Conservation (phyloP, 352 stramenopile genomes). For the Globisporangium radiosum region DNA sequence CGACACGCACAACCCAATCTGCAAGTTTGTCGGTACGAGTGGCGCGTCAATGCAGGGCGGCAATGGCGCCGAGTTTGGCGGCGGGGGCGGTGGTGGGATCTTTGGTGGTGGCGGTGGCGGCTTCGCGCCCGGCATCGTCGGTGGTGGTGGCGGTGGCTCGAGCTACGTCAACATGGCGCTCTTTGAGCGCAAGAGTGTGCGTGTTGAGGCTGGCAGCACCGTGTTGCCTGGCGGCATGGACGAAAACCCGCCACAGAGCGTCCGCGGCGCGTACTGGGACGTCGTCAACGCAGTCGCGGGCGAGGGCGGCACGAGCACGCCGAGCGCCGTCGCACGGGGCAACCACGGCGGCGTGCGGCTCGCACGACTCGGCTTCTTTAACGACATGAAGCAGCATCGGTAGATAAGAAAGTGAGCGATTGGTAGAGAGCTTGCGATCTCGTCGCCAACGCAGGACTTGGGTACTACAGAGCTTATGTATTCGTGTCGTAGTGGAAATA, state of each 20-base stretch:
- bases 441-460: too few species aligned
- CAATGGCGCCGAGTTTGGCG: constrained; percentile 65
- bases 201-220: constrained; percentile 27
- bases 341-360: constrained; percentile 66
- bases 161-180: constrained; percentile 45
- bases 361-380: constrained; percentile 55
- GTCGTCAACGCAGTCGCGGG: constrained; percentile 47
- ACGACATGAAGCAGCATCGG: constrained; percentile 66
- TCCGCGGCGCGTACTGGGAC: constrained; percentile 47
- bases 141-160: constrained; percentile 53
- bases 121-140: constrained; percentile 66
- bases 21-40: constrained; percentile 46
- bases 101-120: constrained; percentile 65
- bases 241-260: constrained; percentile 45
- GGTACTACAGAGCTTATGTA: too few species aligned
- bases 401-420: constrained; percentile 3
- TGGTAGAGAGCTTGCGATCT: too few species aligned
- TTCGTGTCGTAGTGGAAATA: too few species aligned
- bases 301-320: constrained; percentile 40
- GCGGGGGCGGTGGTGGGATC: constrained; percentile 50
- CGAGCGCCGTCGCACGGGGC: constrained; percentile 19
- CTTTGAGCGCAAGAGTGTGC: constrained; percentile 35
- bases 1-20: constrained; percentile 54
- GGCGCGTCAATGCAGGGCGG: constrained; percentile 51
- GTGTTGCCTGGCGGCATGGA: constrained; percentile 43